These are phyloP conservation scores for Didymosphaeria variabile DNA, from an alignment of 2,329 filamentous ascomycete species.

Conservation along the genomic window DNA sequence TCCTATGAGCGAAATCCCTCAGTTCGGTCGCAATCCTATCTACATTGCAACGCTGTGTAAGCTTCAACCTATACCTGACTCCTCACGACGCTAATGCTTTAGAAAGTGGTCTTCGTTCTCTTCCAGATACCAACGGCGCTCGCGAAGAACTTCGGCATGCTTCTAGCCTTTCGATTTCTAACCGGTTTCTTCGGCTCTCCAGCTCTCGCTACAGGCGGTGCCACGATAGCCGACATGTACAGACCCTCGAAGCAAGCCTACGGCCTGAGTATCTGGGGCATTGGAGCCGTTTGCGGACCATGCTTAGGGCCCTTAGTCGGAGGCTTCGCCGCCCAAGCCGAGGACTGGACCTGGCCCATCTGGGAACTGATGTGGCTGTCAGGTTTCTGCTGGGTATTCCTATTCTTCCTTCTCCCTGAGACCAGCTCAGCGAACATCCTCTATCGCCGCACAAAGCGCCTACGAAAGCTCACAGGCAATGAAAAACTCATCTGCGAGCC, in stretches of 20 bases:
- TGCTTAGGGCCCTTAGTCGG: conserved; percentile 55
- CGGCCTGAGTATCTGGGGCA: conserved; percentile 52
- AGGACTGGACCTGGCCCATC: conserved; percentile 55
- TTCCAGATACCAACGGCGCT: conserved; percentile 58
- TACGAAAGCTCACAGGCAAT: conserved; percentile 31
- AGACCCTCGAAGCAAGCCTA: conserved; percentile 50
- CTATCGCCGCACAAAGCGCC: conserved; percentile 20
- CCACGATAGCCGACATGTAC: conserved; percentile 58
- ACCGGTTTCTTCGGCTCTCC: conserved; percentile 60
- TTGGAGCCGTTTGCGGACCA: conserved; percentile 53
- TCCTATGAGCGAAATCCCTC: conserved; percentile 6
- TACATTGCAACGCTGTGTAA: conserved; percentile 4
- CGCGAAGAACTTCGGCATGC: conserved; percentile 60
- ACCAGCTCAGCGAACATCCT: conserved; percentile 25
- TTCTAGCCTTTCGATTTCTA: conserved; percentile 61
- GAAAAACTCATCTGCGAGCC: conserved; percentile 44
- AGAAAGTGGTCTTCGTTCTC: conserved; percentile 54
- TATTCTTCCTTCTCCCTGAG: conserved; percentile 28
- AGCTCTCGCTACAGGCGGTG: conserved; percentile 57
- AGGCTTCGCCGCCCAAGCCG: conserved; percentile 51
- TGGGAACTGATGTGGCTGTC: conserved; percentile 19
- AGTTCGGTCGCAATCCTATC: conserved; percentile 9
- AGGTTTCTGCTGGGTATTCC: conserved; percentile 15
- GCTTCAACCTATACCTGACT: background rate
- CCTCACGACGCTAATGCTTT: background rate